Base-by-base conservation (phyloP, 1,139 yeast genomes). In the Geotrichum klebahnii region DNA sequence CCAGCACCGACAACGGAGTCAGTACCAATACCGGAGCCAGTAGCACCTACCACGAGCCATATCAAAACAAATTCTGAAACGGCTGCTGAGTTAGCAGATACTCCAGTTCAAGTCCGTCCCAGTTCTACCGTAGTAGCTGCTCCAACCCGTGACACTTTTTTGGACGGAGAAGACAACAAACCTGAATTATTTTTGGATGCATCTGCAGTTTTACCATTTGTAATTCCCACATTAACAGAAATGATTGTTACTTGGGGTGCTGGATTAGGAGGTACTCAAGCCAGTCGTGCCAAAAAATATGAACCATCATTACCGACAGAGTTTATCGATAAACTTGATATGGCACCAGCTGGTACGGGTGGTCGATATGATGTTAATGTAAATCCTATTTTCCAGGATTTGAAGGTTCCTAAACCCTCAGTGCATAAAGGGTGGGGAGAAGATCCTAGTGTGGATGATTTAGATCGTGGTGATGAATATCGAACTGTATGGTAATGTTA, bases 241-340 rank as follows among this genome's bases (percentile, higher is more conserved):
- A 66, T 70, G 70, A 61, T 69, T 39, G 58, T 64, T 22, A 64
- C 67, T 22, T 73, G 75, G 73, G 76, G 76, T 9, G 67, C 72
- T 14, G 73, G 72, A 1, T 57, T 68, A 8, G 71, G 72, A 3
- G 73, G 73, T 9, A 63, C 66, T 2, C 61, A 68, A 34, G 57
- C 59, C 17, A 58, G 59, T 24, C 58, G 66, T n/a, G 72, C 71
- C 5, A 63, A 65, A 17, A 61, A 61, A 46, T 65, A 68, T 44
- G 68, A 68, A 51, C 76, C 76, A 1, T 52, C 66, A 5, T 58
- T 71, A 2, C 71, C 75, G 1, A 61, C 65, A 6, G 75, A 72
- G 39, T 61, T 72, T 33, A 53, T 68, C 36, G 73, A 68, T 45
- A 62, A 63, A 51, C 60, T 71, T 31, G 74, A 70, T 38, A 40